Base-by-base conservation (phyloP, 75 land plant species). In the Selaginella moellendorffii region DNA sequence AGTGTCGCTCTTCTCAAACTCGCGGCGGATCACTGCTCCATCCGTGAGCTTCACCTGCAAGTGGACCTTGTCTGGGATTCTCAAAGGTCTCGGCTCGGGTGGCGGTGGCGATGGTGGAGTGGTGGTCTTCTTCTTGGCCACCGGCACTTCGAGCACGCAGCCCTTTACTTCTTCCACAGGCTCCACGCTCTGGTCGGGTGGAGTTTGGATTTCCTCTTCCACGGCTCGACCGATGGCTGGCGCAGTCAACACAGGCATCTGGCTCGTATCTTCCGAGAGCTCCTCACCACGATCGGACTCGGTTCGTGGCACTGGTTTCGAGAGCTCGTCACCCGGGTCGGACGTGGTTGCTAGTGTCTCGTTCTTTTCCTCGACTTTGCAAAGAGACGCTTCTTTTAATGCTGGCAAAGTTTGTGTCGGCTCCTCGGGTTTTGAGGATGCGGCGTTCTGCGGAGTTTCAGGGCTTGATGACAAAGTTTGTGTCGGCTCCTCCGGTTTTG, bases 31-130 rank as follows among this genome's bases (percentile, higher is more conserved):
- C 53, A 73, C 81, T 23, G 67, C 24, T 26, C 97, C 96, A 78
- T 81, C 65, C 24, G 83, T 76, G 54, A 92, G 63, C 19, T 81
- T 72, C 59, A 92, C 76, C 71, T 88, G 87, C 29, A 92, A 71
- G 69, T 36, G 46, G 14, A 36, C 14, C 14, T 36, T 36, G 14
- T 36, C 46, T 14, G 46, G 46, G 14, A 36, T 36, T 36, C 14
- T 36, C 46, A 36, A 14, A 5, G 46, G 46, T 14, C 14, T 36
- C 5, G 14, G 46, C 46, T 5, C 46, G 46, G 46, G 46, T 36
- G 46, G n/a, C n/a, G n/a, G n/a, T n/a, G n/a, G n/a, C n/a, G n/a
- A n/a, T n/a, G n/a, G n/a, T n/a, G n/a, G n/a, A n/a, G n/a, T n/a
- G n/a, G n/a, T n/a, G n/a, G n/a, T n/a, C n/a, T n/a, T n/a, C n/a